Base-by-base conservation (phyloP, 768 basidiomycete genomes). In the Leccinellum rugosiceps region DNA sequence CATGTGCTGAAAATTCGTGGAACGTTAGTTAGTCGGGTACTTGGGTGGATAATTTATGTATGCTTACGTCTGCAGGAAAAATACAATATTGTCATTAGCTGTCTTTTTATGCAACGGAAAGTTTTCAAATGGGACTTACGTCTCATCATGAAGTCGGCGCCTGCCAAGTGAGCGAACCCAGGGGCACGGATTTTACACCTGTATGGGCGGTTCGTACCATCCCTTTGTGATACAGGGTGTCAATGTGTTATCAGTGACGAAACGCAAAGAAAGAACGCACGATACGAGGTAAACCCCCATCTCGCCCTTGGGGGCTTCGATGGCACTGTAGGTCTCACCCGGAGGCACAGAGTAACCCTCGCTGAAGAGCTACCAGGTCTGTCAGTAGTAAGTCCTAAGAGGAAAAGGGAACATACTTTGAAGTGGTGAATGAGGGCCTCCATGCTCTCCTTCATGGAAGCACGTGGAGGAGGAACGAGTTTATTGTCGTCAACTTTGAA, bases 391-490 rank as follows among this genome's bases (percentile, higher is more conserved):
- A 4, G 10, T 32, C 17, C 44, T 19, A 13, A 32, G 45, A 25
- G 14, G 23, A 35, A n/a, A 1, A 8, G 2, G 25, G 46, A 14
- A 47, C 52, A 15, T 58, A 83, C 92, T 80, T 99, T 99, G 81
- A 99, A 98, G 78, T 98, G 96, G 72, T 99, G 96, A 64, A 99
- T 98, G 56, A 98, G 82, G 6, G 89, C 85, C 75, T 98, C 95
- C 94, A 98, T 98, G 75, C 87, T 92, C 78, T 99, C 97, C 77
- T 99, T 99, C 97, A 99, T 99, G 55, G 88, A 87, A 1, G 96
- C 95, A 56, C 96, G 87, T 14, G 96, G 94, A 28, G 96, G 96
- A 23, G 97, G 94, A 1, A 91, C 91, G 57, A 98, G 85, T 76
- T 99, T 99, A 77, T 97, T 90, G 76, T 98, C 96, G 69, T 99